A percentile compares a stretch with the other conserved stretches of the same genome.
phyloP scores from a whole-genome alignment of 169 alveolate species.

The Blepharisma undulans region DNA sequence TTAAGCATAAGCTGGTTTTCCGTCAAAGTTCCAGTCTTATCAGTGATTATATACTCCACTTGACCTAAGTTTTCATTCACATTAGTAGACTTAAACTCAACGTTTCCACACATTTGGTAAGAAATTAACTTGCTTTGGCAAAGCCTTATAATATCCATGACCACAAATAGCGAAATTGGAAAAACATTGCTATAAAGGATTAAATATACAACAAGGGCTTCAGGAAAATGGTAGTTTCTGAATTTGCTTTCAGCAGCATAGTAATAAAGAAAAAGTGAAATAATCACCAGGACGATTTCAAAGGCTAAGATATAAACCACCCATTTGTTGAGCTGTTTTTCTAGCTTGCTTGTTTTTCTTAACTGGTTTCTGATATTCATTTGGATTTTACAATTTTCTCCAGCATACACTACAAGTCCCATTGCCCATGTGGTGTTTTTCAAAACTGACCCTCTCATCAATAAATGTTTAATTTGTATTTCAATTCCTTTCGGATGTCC shows the following conservation, averaged over 20 bases:
- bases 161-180: constrained; percentile 94
- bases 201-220: constrained; percentile 82
- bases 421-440: constrained; percentile 74
- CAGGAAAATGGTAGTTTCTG: constrained; percentile 61
- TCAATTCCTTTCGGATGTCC: constrained; percentile 9
- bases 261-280: constrained; percentile 66
- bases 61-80: constrained; percentile 88
- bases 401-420: constrained; percentile 83
- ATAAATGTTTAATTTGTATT: constrained; percentile 43
- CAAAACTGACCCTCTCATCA: constrained; percentile 79
- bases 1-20: constrained; percentile 91
- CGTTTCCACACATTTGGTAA: constrained; percentile 65
- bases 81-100: constrained; percentile 58
- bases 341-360: constrained; percentile 63
- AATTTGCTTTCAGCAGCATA: constrained; percentile 57
- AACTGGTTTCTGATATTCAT: constrained; percentile 85
- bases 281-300: constrained; percentile 83
- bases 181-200: constrained; percentile 90
- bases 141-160: constrained; percentile 94
- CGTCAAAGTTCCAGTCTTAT: constrained; percentile 96
- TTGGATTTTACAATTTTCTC: constrained; percentile 85
- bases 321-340: constrained; percentile 48
- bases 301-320: background rate
- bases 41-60: constrained; percentile 90
- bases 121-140: constrained; percentile 88